Base-by-base conservation (phyloP, 352 stramenopile genomes). In the Phytophthora pistaciae region DNA sequence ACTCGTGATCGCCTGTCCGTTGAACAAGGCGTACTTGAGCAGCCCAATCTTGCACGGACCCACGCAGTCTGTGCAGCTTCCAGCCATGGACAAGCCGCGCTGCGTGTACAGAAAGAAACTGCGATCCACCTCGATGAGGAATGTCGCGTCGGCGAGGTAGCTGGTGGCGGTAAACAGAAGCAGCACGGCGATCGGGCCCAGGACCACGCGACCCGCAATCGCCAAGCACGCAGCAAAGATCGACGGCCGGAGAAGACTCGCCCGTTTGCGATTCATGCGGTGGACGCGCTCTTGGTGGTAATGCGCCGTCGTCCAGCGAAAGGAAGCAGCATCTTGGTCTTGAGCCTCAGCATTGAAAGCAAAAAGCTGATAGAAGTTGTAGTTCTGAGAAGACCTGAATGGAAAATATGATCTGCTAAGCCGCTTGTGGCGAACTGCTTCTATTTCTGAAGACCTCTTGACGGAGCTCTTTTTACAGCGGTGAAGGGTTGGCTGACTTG, bases 91-190 rank as follows among this genome's bases (percentile, higher is more conserved):
- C 27, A 60, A 23, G 42, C 70, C 67, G 5, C 62, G 50, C 16
- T 69, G 23, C 1, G 60, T 64, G 40, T 59, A 74, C 10, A 61
- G 25, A 20, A 74, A 74, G 55, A 70, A 74, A 48, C 67, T 70
- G 55, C 48, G 38, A 10, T 70, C 54, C 6, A 62, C 20, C 7
- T 59, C 48, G 9, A 70, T 59, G 40, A 70, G 67, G 13, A 74
- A 38, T 3, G 25, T 53, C 16, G 55, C 67, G 14, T 54, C 23
- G 0, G 67, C 53, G 6, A 74, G 40, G 18, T 74, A 74, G 5
- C 44, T 36, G 23, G 60, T 56, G 18, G 42, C 18, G 8, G n/a
- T 14, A 5, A 66, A 54, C 23, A 74, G 36, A 1, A 57, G 8
- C 10, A 65, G 11, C 13, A 74, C 21, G 0, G 55, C 54, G 5